Evolutionary conservation across 768 basidiomycete genomes (phyloP).

Genomic region (Suillus americanus): DNA sequence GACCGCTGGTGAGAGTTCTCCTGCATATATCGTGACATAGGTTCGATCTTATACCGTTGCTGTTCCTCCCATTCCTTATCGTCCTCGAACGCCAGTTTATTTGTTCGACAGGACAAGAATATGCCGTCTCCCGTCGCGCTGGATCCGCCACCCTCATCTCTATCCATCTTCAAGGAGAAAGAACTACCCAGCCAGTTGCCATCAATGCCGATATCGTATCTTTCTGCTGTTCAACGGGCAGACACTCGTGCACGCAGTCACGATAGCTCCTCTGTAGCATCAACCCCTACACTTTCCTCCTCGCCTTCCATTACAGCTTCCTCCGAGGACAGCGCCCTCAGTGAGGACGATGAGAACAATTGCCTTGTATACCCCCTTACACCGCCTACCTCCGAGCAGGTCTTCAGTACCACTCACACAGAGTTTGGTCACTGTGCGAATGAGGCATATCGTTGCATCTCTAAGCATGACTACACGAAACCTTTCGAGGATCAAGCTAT

Average conservation of each 20-base stretch:
- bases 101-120: conserved; percentile 10
- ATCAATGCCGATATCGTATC: conserved; percentile 51
- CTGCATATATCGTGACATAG: neutral
- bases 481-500: conserved; percentile 57
- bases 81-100: conserved; percentile 10
- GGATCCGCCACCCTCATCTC: conserved; percentile 44
- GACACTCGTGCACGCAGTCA: conserved; percentile 63
- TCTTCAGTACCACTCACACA: conserved; percentile 76
- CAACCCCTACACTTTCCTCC: conserved; percentile 71
- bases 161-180: conserved; percentile 69
- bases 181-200: conserved; percentile 33
- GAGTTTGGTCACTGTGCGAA: conserved; percentile 93
- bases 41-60: neutral
- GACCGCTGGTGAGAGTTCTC: neutral
- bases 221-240: conserved; percentile 58
- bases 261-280: conserved; percentile 45
- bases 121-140: conserved; percentile 67
- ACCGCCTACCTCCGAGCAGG: conserved; percentile 78
- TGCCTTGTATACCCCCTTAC: conserved; percentile 57
- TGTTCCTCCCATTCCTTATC: conserved; percentile 2
- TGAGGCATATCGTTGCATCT: conserved; percentile 65
- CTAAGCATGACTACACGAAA: conserved; percentile 51
- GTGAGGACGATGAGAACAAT: conserved; percentile 55
- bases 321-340: conserved; percentile 65
- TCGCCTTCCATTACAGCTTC: conserved; percentile 71